Evolutionary conservation across 2,329 filamentous ascomycete species (phyloP).

Genomic region (Colletotrichum navitas): DNA sequence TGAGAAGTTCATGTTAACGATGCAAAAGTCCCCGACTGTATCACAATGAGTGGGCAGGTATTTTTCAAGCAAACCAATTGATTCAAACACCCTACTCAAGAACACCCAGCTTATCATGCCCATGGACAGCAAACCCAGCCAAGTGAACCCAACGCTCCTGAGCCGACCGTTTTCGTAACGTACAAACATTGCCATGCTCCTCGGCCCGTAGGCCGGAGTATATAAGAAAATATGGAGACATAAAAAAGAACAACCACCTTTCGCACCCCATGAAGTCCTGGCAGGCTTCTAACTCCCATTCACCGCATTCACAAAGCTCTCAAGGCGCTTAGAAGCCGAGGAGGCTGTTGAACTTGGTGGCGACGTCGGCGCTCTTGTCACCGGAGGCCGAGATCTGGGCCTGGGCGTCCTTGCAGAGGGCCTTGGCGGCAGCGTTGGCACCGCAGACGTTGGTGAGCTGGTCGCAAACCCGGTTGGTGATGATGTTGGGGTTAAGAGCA

Average conservation of each 20-base stretch:
- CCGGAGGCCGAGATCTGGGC: conserved; percentile 63
- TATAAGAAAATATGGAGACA: conserved; percentile 24
- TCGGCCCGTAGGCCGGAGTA: conserved; percentile 2
- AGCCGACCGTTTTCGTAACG: conserved; percentile 5
- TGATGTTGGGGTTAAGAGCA: conserved; percentile 73
- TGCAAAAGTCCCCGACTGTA: too few relatives aligned
- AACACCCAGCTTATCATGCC: conserved; percentile 31
- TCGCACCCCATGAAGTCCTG: neutral
- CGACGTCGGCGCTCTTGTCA: conserved; percentile 62
- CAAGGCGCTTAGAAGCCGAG: conserved; percentile 52
- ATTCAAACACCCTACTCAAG: conserved; percentile 37
- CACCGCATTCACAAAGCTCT: too few relatives aligned
- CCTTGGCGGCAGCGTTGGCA: conserved; percentile 67
- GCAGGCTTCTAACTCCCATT: neutral
- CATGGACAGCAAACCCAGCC: conserved; percentile 29
- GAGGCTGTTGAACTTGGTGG: conserved; percentile 60
- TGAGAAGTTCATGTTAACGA: neutral
- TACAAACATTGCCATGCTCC: conserved; percentile 15
- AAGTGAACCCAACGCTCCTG: conserved; percentile 16
- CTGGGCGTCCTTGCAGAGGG: conserved; percentile 61
- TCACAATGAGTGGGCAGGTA: neutral
- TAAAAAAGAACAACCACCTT: neutral
- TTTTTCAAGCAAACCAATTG: conserved; percentile 27
- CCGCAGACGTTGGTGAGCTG: conserved; percentile 70
- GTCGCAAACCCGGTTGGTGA: conserved; percentile 72